These are phyloP conservation scores for Boechera divaricarpa DNA, from an alignment of 345 rosid genomes.

Conservation along the genomic window DNA sequence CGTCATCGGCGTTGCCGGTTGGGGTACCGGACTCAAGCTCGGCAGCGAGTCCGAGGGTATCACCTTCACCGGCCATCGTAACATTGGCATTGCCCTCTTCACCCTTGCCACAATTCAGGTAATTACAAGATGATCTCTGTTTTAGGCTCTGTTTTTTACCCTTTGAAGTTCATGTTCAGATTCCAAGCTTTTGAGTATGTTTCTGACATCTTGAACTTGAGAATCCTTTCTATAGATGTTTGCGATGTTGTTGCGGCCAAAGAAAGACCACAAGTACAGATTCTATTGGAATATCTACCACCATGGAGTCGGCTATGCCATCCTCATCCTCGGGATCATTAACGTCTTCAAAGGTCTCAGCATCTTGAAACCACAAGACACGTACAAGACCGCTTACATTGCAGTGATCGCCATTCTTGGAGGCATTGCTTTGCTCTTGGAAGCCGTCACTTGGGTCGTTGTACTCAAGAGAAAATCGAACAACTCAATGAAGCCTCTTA, in stretches of 20 bases:
- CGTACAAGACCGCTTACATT: conserved; percentile 64
- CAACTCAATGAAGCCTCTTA: conserved; percentile 55
- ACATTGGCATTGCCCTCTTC: conserved; percentile 78
- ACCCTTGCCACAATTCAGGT: conserved; percentile 80
- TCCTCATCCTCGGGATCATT: conserved; percentile 63
- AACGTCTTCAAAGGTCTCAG: conserved; percentile 76
- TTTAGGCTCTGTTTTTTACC: neutral
- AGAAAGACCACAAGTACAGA: conserved; percentile 82
- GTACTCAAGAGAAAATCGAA: conserved; percentile 65
- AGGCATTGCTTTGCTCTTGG: conserved; percentile 65
- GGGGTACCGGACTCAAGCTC: conserved; percentile 92
- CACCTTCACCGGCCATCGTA: conserved; percentile 52
- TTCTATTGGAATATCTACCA: conserved; percentile 86
- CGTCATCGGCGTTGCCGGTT: conserved; percentile 82
- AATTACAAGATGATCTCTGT: conserved; percentile 17
- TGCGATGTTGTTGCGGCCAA: conserved; percentile 76
- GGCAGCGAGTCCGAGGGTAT: conserved; percentile 67
- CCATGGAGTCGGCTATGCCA: conserved; percentile 67
- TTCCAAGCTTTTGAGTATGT: neutral
- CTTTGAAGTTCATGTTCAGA: neutral
- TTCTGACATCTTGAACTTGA: neutral
- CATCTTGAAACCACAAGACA: conserved; percentile 62
- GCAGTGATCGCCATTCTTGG: conserved; percentile 55
- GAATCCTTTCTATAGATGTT: conserved; percentile 52
- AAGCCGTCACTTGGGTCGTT: conserved; percentile 71